Conservation (phyloP, 306 rosid species). For the Trichosanthes cucumerina region DNA sequence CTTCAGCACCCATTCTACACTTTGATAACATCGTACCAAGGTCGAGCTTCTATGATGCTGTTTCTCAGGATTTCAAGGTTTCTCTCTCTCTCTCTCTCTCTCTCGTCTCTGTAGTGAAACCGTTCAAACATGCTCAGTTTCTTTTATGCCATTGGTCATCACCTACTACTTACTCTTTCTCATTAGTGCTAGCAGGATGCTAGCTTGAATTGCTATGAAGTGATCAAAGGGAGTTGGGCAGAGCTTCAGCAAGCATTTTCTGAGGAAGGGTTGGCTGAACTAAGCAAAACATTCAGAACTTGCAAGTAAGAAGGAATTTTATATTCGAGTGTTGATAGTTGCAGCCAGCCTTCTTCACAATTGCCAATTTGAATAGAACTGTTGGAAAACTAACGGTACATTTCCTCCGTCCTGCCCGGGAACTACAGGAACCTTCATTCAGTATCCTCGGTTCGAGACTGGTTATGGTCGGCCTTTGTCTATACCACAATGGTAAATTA, state of each 20-base stretch:
- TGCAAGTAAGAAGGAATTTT: not conserved
- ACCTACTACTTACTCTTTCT: not conserved
- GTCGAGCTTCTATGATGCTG: constrained; percentile 12
- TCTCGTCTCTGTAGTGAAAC: not conserved
- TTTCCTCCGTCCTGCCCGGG: not conserved
- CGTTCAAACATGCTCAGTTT: not conserved
- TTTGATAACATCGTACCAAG: constrained; percentile 29
- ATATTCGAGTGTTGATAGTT: not conserved
- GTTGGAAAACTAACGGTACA: not conserved
- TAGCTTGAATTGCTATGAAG: constrained; percentile 9
- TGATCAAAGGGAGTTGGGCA: constrained; percentile 11
- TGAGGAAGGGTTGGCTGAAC: constrained; percentile 9
- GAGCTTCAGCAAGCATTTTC: constrained; percentile 1
- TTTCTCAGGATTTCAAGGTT: constrained; percentile 26
- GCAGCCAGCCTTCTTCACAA: not conserved
- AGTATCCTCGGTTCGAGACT: not conserved
- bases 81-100: not conserved
- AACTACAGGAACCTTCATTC: not conserved
- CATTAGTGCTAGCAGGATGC: constrained; percentile 3
- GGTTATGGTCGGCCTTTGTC: constrained; percentile 13
- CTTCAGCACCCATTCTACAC: constrained; percentile 41
- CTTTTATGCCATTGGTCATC: not conserved
- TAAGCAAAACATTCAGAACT: constrained; percentile 6
- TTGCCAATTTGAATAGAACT: not conserved
- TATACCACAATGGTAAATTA: constrained; percentile 11